Evolutionary conservation across 2,329 filamentous ascomycete genomes (phyloP), one percentile per base, ranked within the genome.

Genomic region (Arthrobotrys conoides): DNA sequence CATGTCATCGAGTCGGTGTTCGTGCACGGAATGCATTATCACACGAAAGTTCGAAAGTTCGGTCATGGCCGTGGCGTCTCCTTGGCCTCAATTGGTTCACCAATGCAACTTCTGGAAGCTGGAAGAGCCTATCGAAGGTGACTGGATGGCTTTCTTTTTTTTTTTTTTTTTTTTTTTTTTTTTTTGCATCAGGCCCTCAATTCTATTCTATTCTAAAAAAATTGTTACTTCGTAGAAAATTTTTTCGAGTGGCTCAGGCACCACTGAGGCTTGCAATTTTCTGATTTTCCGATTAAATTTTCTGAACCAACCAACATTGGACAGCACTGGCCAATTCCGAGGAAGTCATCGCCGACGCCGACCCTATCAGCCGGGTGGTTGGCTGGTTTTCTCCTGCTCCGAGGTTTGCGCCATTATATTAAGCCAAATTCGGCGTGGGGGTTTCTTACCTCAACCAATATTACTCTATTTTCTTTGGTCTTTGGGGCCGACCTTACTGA

Each of bases 361-460:
- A 65, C 16, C 65, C 48, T 55, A 49, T 24, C 41, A 71, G 33
- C 68, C 57, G 55, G 46, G 22, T 48, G 41, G 48, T 46, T 70
- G 53, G 49, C 51, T 41, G 20, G 68, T 46, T 48, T 61, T 59
- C 22, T 64, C 48, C 59, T 48, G 46, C 72, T 76, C 72, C 66
- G 72, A 70, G 55, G 36, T 70, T 70, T 77, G 72, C 72, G 72
- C 72, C 72, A 77, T 77, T 77, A 77, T 67, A 77, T 77, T 77
- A 77, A 77, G 64, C 72, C 49, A 22, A 53, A 53, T 77, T 64
- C 33, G 67, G 75, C 75, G 75, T 78, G 75, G 75, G 72, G 75
- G 33, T 61, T 64, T 48, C 46, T 70, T 41, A 20, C 57, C 22
- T 55, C 30, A 59, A 51, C 49, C n/a, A 61, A 57, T 27, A 41